A percentile compares a stretch with the other conserved stretches of the same genome.
These are phyloP conservation scores for Monascus ruber DNA, from an alignment of 2,329 filamentous ascomycete genomes.

Conservation along the genomic window DNA sequence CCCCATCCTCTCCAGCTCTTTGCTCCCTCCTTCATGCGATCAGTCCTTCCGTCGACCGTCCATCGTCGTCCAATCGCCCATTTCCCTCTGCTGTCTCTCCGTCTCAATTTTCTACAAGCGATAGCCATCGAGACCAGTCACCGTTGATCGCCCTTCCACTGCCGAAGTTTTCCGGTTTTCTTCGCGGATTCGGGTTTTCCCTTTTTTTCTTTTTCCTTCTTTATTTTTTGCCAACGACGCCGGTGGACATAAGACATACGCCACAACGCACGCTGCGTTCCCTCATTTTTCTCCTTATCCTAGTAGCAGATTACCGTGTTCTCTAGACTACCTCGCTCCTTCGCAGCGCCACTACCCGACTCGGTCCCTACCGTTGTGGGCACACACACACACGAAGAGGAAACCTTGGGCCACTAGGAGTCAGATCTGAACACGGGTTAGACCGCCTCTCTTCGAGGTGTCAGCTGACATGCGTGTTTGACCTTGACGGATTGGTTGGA, in stretches of 20 bases:
- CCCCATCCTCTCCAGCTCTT: conserved; percentile 4
- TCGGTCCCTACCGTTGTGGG: background rate
- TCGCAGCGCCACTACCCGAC: background rate
- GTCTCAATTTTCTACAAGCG: background rate
- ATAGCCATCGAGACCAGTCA: no score
- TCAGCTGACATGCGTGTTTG: conserved; percentile 13
- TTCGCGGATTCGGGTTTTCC: no score
- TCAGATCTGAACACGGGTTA: background rate
- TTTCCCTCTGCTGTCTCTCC: conserved; percentile 5
- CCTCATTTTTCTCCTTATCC: conserved; percentile 1
- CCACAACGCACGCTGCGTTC: no score
- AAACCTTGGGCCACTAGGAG: background rate
- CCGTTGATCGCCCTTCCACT: no score
- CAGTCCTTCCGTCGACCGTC: background rate
- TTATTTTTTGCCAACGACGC: no score
- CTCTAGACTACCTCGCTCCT: background rate
- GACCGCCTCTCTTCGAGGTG: conserved; percentile 1
- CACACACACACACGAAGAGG: no score
- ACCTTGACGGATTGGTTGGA: conserved; percentile 3
- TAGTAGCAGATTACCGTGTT: background rate
- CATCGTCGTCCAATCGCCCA: conserved; percentile 2
- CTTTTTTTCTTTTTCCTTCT: no score
- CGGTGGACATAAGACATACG: no score
- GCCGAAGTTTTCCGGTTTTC: no score
- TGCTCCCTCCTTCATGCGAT: conserved; percentile 1